These are phyloP conservation scores for Fusarium floridanum DNA, from an alignment of 2,329 filamentous ascomycete genomes.

Conservation along the genomic window DNA sequence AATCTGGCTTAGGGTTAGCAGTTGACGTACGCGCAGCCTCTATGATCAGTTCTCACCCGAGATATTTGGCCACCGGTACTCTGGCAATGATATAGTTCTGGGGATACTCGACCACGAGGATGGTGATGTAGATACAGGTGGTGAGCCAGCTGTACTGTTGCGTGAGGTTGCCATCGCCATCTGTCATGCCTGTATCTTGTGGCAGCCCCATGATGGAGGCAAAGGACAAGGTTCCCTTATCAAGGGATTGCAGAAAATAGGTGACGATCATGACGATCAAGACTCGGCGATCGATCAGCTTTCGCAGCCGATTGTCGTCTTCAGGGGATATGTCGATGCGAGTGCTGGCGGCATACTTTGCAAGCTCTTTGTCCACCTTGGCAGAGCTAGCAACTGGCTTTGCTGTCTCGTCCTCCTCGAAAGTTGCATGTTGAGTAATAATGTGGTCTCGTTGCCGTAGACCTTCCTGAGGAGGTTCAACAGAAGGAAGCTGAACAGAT, in stretches of 20 bases:
- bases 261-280: conserved; percentile 78
- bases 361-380: conserved; percentile 75
- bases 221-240: conserved; percentile 75
- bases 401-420: not conserved
- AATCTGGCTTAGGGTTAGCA: conserved; percentile 51
- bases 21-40: not conserved
- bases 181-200: conserved; percentile 60
- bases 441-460: no score
- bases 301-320: conserved; percentile 71
- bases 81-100: conserved; percentile 71
- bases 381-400: conserved; percentile 35
- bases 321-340: conserved; percentile 69
- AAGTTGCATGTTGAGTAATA: not conserved
- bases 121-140: conserved; percentile 79
- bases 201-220: conserved; percentile 73
- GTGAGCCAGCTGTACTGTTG: conserved; percentile 74
- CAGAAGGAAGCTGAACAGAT: no score
- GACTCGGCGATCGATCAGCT: conserved; percentile 75
- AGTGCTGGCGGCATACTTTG: conserved; percentile 69
- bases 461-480: conserved; percentile 55
- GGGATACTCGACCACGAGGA: conserved; percentile 78
- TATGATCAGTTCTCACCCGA: conserved; percentile 45
- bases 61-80: conserved; percentile 76
- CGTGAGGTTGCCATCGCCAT: conserved; percentile 44
- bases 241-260: conserved; percentile 78